These are phyloP conservation scores for Cymbopogon flexuosus DNA, from an alignment of 202 grass and related monocot genomes.

Conservation along the genomic window DNA sequence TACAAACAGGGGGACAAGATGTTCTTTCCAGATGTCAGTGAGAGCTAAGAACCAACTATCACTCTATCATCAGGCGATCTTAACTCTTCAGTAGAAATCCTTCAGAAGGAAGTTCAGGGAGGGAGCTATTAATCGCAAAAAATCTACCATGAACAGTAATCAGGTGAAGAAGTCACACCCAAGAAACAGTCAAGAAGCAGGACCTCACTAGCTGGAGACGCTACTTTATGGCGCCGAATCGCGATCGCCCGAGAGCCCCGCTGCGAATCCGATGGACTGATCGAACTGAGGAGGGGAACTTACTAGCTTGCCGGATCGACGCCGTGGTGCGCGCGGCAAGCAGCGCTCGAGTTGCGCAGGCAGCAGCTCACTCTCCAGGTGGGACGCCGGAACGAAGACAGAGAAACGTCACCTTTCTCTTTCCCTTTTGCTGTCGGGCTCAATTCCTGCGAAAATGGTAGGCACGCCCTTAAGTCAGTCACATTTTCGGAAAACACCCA, in stretches of 20 bases:
- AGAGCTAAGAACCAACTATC: neutral
- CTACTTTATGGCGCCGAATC: neutral
- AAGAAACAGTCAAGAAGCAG: neutral
- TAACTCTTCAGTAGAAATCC: neutral
- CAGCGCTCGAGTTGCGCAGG: slow-evolving; percentile 29
- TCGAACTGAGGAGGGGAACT: slow-evolving; percentile 9
- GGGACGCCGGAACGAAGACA: slow-evolving; percentile 5
- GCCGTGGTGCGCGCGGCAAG: slow-evolving; percentile 27
- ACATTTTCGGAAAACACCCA: neutral
- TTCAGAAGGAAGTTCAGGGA: neutral
- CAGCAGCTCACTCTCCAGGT: slow-evolving; percentile 33
- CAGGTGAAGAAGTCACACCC: neutral
- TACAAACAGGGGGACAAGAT: neutral
- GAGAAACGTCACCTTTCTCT: slow-evolving; percentile 5
- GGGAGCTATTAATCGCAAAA: neutral
- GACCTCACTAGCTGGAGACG: neutral
- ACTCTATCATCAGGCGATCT: neutral
- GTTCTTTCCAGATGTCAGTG: neutral
- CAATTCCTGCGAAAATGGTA: slow-evolving; percentile 17
- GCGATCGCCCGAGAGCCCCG: neutral
- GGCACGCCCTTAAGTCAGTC: neutral
- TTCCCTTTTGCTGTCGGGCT: slow-evolving; percentile 6
- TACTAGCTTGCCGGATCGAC: slow-evolving; percentile 37
- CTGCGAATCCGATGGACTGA: neutral
- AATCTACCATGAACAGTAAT: neutral